Conservation (phyloP, 1,284 basidiomycete genomes). For the Bondarzewia mesenterica region DNA sequence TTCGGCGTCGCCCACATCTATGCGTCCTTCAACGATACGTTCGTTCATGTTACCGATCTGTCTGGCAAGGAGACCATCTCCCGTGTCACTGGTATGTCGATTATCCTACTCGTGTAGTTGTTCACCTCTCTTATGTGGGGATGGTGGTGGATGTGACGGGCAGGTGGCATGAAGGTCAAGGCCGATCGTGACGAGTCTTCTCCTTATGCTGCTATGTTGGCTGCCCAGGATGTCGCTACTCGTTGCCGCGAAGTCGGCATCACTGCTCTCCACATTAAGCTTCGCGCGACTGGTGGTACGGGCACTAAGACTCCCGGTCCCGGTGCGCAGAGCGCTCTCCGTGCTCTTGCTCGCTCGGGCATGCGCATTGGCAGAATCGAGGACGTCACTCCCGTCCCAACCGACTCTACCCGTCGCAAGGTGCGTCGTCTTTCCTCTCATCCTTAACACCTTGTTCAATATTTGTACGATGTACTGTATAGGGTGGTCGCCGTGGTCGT, state of each 20-base stretch:
- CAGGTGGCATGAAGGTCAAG: constrained; percentile 99
- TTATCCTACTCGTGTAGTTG: background rate
- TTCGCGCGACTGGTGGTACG: constrained; percentile 97
- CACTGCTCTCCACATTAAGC: constrained; percentile 96
- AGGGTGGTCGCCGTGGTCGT: constrained; percentile 99
- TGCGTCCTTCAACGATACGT: constrained; percentile 99
- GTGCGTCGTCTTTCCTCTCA: constrained; percentile 29
- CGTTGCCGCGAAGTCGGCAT: constrained; percentile 99
- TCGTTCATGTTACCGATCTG: constrained; percentile 98
- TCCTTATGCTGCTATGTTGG: constrained; percentile 99
- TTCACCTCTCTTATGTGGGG: background rate
- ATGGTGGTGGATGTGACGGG: too few relatives aligned
- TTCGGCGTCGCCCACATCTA: constrained; percentile 97
- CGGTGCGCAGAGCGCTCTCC: constrained; percentile 96
- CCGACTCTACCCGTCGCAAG: constrained; percentile 96
- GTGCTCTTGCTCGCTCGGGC: constrained; percentile 96
- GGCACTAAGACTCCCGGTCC: constrained; percentile 99
- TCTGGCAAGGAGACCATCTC: constrained; percentile 99
- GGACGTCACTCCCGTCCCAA: constrained; percentile 95
- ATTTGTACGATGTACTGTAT: constrained; percentile 6
- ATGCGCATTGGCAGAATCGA: constrained; percentile 99
- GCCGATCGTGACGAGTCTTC: constrained; percentile 99
- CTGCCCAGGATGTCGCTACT: constrained; percentile 92
- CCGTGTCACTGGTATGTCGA: constrained; percentile 82
- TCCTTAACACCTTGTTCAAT: background rate